Percentiles rank a stretch among this genome's conserved stretches.
Conservation (phyloP, 192 early-diverging fungal genomes). For the Rhizophagus prolifer region DNA sequence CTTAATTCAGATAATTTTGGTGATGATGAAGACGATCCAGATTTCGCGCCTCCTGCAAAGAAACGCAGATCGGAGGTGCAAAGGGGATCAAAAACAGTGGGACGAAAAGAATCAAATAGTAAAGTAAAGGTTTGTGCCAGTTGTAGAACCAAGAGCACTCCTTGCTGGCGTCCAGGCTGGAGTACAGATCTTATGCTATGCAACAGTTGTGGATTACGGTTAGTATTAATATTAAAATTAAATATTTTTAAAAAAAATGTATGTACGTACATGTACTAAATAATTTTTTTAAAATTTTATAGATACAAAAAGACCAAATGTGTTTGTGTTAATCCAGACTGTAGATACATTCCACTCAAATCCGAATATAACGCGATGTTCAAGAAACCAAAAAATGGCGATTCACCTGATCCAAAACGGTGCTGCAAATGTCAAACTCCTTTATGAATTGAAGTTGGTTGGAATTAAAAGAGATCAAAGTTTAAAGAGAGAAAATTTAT, state of each 20-base stretch:
- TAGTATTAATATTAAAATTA: too few relatives aligned
- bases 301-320: constrained; percentile 45
- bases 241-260: background rate
- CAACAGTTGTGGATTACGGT: constrained; percentile 43
- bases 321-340: constrained; percentile 40
- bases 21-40: constrained; percentile 32
- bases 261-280: too few relatives aligned
- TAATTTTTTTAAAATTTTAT: background rate
- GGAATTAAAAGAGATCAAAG: too few relatives aligned
- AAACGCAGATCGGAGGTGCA: background rate
- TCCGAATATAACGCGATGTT: constrained; percentile 46
- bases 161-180: constrained; percentile 47
- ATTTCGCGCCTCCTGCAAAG: constrained; percentile 20
- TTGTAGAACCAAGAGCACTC: constrained; percentile 40
- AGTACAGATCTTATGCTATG: constrained; percentile 37
- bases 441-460: background rate
- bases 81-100: background rate
- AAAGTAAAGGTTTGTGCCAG: constrained; percentile 37
- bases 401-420: constrained; percentile 4
- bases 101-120: background rate
- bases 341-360: constrained; percentile 48
- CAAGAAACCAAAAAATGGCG: constrained; percentile 29
- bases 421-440: constrained; percentile 21
- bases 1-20: constrained; percentile 26
- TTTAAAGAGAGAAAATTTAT: too few relatives aligned